Conservation (phyloP, 164 flowering plant species). For the grape (Vitis vinifera) region ASM3070453v1 NC_081805.1:24362501-24363000, state of each 20-base stretch:
- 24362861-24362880: conserved; percentile 85
- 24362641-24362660: background rate
- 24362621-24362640: background rate
- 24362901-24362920: conserved; percentile 55
- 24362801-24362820: conserved; percentile 26
- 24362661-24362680: background rate
- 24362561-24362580: no score
- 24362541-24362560: background rate
- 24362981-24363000: conserved; percentile 93
- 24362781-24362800: conserved; percentile 44
- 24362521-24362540: background rate
- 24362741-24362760: conserved; percentile 73
- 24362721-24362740: conserved; percentile 89
- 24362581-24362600: no score
- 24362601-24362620: no score
- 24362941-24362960: conserved; percentile 53
- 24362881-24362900: conserved; percentile 43
- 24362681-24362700: conserved; percentile 49
- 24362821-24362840: conserved; percentile 14
- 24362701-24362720: conserved; percentile 80
- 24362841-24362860: conserved; percentile 48
- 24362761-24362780: conserved; percentile 65
- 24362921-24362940: conserved; percentile 44
- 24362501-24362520: no score
- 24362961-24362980: conserved; percentile 73